Percentiles rank a stretch among this genome's conserved stretches.
Conservation (phyloP, 306 rosid species). For the Astragalus glycyphyllos region DNA sequence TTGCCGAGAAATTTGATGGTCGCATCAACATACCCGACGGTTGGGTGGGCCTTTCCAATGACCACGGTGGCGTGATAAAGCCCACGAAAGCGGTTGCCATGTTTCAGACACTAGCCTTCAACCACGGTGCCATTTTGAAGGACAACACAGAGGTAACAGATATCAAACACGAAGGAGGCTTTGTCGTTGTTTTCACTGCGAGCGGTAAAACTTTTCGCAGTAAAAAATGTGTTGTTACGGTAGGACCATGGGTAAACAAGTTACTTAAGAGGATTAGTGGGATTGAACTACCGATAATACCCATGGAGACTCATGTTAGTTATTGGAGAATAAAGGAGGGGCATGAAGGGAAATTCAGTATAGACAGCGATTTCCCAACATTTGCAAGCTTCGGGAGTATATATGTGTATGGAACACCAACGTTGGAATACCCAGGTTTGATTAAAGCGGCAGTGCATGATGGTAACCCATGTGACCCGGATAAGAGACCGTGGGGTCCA, state of each 20-base stretch:
- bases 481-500: conserved; percentile 73
- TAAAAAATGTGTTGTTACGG: conserved; percentile 84
- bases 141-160: conserved; percentile 66
- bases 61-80: conserved; percentile 75
- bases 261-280: conserved; percentile 66
- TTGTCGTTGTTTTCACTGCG: conserved; percentile 49
- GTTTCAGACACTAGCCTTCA: conserved; percentile 73
- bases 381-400: conserved; percentile 55
- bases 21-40: conserved; percentile 59
- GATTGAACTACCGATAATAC: conserved; percentile 65
- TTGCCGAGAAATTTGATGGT: conserved; percentile 56
- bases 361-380: conserved; percentile 71
- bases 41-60: conserved; percentile 64
- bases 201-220: conserved; percentile 58
- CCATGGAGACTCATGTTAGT: conserved; percentile 59
- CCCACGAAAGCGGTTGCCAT: conserved; percentile 92
- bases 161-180: conserved; percentile 45
- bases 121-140: conserved; percentile 64
- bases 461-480: conserved; percentile 75
- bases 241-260: conserved; percentile 77
- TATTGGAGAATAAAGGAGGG: conserved; percentile 89
- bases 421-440: conserved; percentile 85
- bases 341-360: conserved; percentile 44
- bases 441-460: conserved; percentile 74
- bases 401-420: conserved; percentile 71